A percentile compares a stretch with the other conserved stretches of the same genome.
These are phyloP conservation scores for Chaetoceros muelleri DNA, from an alignment of 108 stramenopile genomes.

Conservation along the genomic window DNA sequence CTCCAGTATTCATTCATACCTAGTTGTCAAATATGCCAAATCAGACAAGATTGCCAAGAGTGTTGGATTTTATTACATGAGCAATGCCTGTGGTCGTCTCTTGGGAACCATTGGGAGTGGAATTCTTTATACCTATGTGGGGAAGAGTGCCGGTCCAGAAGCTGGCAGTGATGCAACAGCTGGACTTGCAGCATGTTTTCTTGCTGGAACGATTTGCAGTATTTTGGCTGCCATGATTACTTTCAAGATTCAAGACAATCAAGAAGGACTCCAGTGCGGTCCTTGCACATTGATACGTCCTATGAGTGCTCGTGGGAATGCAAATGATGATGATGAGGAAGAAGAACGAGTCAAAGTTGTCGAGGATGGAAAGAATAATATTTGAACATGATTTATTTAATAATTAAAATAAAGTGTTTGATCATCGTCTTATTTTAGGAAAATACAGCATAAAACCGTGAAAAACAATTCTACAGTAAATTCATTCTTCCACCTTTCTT, in stretches of 20 bases:
- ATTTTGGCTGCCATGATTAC: constrained; percentile 68
- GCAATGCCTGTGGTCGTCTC: constrained; percentile 85
- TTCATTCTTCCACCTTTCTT: no score
- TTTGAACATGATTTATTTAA: no score
- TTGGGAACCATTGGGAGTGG: constrained; percentile 87
- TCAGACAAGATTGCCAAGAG: constrained; percentile 85
- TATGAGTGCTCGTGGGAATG: not conserved
- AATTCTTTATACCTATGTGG: constrained; percentile 80
- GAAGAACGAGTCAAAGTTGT: no score
- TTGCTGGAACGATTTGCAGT: constrained; percentile 73
- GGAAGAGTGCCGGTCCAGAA: constrained; percentile 44
- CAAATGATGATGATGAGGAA: constrained; percentile 14
- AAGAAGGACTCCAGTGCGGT: constrained; percentile 66
- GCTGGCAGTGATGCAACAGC: constrained; percentile 58
- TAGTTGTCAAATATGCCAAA: constrained; percentile 90
- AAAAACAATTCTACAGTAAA: no score
- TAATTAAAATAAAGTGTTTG: no score
- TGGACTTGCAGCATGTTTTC: constrained; percentile 69
- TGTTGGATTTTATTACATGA: constrained; percentile 95
- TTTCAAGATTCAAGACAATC: constrained; percentile 56
- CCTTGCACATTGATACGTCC: constrained; percentile 11
- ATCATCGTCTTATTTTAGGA: no score
- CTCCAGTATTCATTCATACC: constrained; percentile 85
- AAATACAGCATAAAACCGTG: no score
- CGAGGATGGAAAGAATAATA: no score